These are phyloP conservation scores for Digitaria exilis DNA, from an alignment of 202 grass and related monocot genomes.

Conservation along the genomic window DNA sequence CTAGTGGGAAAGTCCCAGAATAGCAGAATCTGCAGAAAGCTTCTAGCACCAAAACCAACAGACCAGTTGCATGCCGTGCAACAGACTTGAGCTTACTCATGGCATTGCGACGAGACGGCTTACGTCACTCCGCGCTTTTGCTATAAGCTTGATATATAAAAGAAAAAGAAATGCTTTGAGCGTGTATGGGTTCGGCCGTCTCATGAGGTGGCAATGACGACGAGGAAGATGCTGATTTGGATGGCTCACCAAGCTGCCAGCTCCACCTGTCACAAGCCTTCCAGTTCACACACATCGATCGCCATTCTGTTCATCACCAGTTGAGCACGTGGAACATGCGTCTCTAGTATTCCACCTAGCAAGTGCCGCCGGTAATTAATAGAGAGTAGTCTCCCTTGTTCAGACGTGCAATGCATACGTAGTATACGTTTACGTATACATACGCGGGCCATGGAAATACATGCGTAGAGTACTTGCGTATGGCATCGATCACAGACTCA, in stretches of 20 bases:
- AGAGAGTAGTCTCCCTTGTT: background rate
- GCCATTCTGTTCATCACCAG: background rate
- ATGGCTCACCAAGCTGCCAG: background rate
- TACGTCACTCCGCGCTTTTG: background rate
- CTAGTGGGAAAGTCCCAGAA: background rate
- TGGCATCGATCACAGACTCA: no score
- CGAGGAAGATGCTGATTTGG: slow-evolving; percentile 8
- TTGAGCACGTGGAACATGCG: slow-evolving; percentile 11
- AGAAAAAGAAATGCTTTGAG: background rate
- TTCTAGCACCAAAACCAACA: background rate
- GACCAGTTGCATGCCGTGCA: background rate
- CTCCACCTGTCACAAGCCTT: background rate
- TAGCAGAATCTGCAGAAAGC: background rate
- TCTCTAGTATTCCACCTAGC: background rate
- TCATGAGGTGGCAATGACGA: background rate
- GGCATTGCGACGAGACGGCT: background rate
- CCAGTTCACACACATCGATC: background rate
- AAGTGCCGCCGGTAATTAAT: background rate
- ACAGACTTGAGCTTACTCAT: background rate
- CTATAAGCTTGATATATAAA: background rate
- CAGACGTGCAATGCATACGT: slow-evolving; percentile 20
- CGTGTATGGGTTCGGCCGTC: background rate
- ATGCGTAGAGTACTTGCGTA: no score
- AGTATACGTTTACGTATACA: no score
- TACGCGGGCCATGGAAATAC: background rate